These are phyloP conservation scores for Xylaria curta DNA, from an alignment of 495 filamentous ascomycete species.

Conservation along the genomic window DNA sequence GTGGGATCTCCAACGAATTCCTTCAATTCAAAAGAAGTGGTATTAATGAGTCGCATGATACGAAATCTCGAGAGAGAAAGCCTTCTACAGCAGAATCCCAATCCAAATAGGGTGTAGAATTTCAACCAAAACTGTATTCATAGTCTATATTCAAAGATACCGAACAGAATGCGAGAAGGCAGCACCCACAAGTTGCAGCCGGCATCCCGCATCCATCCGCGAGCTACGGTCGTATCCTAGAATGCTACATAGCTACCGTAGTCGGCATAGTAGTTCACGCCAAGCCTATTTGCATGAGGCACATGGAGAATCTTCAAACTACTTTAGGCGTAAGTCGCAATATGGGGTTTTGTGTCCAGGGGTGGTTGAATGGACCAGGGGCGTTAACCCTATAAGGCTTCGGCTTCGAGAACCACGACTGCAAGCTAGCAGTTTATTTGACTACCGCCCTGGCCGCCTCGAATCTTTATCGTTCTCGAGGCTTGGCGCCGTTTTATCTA, in stretches of 20 bases:
- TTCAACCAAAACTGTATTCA: not conserved
- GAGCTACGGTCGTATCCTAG: conserved; percentile 15
- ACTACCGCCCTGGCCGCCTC: not conserved
- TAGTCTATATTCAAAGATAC: not conserved
- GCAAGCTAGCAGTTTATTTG: not conserved
- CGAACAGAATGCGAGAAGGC: not conserved
- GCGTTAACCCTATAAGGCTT: not conserved
- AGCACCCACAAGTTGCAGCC: not conserved
- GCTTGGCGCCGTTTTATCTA: conserved; percentile 2
- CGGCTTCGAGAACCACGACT: not conserved
- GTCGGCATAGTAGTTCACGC: conserved; percentile 10
- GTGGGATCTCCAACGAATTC: conserved; percentile 1
- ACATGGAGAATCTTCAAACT: conserved; percentile 3
- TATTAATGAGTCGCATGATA: conserved; percentile 26
- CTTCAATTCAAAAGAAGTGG: conserved; percentile 2
- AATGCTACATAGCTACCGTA: conserved; percentile 10
- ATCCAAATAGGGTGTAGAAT: not conserved
- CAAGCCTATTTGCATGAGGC: not conserved
- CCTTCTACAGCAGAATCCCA: not conserved
- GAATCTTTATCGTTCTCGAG: not conserved
- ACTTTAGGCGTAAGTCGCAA: not conserved
- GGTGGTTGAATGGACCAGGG: not conserved
- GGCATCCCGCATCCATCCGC: conserved; percentile 5
- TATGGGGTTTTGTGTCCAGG: not conserved
- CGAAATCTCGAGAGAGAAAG: not conserved